Evolutionary conservation across 2,329 filamentous ascomycete genomes (phyloP).

Genomic region (Epichloe gansuensis): DNA sequence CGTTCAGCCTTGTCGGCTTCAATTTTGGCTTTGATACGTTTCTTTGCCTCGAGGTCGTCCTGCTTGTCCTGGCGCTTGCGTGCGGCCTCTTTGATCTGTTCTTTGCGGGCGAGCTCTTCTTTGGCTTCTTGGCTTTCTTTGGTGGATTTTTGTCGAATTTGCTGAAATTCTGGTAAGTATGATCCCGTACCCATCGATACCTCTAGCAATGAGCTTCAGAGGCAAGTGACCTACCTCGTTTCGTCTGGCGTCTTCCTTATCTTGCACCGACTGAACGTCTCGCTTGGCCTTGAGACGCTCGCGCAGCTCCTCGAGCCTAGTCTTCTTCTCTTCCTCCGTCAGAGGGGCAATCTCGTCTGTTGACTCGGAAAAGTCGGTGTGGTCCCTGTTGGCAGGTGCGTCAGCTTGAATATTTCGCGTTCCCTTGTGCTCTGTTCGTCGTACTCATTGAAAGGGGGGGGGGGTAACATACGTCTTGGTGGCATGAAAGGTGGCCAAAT

Average conservation of each 20-base stretch:
- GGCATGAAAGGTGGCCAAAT: conserved; percentile 80
- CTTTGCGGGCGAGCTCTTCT: conserved; percentile 76
- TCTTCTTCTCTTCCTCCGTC: conserved; percentile 81
- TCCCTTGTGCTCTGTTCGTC: neutral
- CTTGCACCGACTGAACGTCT: conserved; percentile 51
- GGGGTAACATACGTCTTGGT: conserved; percentile 53
- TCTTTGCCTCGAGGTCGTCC: conserved; percentile 74
- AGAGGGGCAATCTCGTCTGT: conserved; percentile 83
- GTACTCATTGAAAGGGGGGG: neutral
- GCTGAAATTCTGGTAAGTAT: conserved; percentile 21
- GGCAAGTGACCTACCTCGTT: conserved; percentile 58
- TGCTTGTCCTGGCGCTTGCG: conserved; percentile 79
- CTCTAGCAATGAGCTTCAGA: neutral
- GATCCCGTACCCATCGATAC: neutral
- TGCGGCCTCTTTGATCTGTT: conserved; percentile 82
- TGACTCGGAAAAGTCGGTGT: conserved; percentile 84
- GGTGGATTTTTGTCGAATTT: conserved; percentile 74
- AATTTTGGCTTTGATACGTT: conserved; percentile 83
- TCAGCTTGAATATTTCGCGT: neutral
- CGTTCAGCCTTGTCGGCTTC: conserved; percentile 89
- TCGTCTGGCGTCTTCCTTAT: conserved; percentile 69
- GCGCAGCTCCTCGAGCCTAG: conserved; percentile 62
- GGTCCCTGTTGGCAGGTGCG: conserved; percentile 41
- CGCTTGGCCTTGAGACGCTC: conserved; percentile 61
- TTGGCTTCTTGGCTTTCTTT: conserved; percentile 81